Percentiles rank a stretch among this genome's conserved stretches.
These are phyloP conservation scores for Microdochium paspali DNA, from an alignment of 2,329 filamentous ascomycete genomes.

Conservation along the genomic window DNA sequence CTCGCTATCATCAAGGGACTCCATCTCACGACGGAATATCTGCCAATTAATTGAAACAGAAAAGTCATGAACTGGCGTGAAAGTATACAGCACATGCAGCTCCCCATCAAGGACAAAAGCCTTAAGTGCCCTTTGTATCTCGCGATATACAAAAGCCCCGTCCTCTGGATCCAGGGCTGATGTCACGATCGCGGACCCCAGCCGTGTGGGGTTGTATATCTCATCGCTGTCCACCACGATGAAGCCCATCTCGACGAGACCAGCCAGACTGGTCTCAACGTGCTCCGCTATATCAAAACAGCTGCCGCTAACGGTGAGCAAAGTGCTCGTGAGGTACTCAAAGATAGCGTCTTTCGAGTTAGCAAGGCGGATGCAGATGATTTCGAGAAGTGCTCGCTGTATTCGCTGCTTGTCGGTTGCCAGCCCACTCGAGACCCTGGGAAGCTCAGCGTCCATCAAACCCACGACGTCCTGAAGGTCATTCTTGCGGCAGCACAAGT, in stretches of 20 bases:
- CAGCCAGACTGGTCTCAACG: conserved; percentile 48
- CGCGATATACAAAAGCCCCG: conserved; percentile 62
- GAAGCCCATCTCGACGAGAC: conserved; percentile 46
- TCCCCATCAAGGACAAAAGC: conserved; percentile 76
- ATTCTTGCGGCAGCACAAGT: conserved; percentile 59
- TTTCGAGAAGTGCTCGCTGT: conserved; percentile 64
- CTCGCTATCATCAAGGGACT: conserved; percentile 60
- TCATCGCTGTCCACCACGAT: conserved; percentile 38
- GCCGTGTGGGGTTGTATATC: conserved; percentile 49
- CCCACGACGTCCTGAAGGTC: conserved; percentile 63
- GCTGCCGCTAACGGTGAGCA: conserved; percentile 51
- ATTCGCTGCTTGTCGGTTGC: conserved; percentile 58
- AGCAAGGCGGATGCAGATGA: conserved; percentile 58
- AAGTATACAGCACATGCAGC: conserved; percentile 70
- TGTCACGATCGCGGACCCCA: conserved; percentile 63
- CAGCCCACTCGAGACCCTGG: conserved; percentile 59
- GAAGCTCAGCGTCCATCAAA: conserved; percentile 63
- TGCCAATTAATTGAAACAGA: conserved; percentile 58
- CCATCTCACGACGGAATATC: conserved; percentile 62
- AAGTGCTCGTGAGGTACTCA: conserved; percentile 59
- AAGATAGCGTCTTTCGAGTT: conserved; percentile 54
- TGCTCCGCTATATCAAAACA: conserved; percentile 37
- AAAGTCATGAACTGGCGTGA: conserved; percentile 59
- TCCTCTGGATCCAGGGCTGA: conserved; percentile 67
- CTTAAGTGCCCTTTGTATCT: conserved; percentile 55